Conservation (phyloP, 345 rosid species). For the Salix udensis region DNA sequence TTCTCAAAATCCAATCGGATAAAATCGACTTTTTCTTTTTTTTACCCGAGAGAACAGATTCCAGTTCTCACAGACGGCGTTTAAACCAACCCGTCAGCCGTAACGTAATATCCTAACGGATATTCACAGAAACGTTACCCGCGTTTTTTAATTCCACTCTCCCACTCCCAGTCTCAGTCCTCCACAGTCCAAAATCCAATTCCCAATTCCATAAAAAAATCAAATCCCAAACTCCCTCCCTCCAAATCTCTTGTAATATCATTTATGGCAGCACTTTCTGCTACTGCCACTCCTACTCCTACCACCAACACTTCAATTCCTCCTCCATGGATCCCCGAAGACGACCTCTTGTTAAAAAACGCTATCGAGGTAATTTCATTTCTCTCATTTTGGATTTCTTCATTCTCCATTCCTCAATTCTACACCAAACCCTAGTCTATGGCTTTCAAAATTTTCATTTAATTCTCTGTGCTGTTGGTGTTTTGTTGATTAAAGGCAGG, state of each 20-base stretch:
- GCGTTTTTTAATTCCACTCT: not conserved
- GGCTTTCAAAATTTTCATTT: not conserved
- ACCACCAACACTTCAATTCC: not conserved
- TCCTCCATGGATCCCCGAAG: constrained; percentile 62
- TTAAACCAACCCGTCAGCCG: no score
- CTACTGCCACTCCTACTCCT: constrained; percentile 11
- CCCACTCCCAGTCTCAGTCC: not conserved
- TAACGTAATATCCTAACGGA: not conserved
- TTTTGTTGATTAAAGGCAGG: constrained; percentile 50
- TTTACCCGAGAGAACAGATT: no score
- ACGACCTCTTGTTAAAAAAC: constrained; percentile 73
- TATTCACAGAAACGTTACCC: not conserved
- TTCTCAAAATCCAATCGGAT: no score
- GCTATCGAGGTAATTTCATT: constrained; percentile 56
- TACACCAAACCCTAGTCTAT: no score
- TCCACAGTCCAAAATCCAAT: not conserved
- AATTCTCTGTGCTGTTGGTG: not conserved
- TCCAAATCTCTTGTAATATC: not conserved
- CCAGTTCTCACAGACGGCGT: no score
- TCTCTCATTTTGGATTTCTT: not conserved
- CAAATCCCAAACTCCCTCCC: not conserved
- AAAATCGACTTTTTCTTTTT: no score
- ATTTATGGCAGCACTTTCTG: constrained; percentile 62
- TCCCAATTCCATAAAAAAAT: not conserved
- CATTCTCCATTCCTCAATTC: not conserved